Conservation (phyloP, 2,329 filamentous ascomycete species). For the Meredithiella fracta region DNA sequence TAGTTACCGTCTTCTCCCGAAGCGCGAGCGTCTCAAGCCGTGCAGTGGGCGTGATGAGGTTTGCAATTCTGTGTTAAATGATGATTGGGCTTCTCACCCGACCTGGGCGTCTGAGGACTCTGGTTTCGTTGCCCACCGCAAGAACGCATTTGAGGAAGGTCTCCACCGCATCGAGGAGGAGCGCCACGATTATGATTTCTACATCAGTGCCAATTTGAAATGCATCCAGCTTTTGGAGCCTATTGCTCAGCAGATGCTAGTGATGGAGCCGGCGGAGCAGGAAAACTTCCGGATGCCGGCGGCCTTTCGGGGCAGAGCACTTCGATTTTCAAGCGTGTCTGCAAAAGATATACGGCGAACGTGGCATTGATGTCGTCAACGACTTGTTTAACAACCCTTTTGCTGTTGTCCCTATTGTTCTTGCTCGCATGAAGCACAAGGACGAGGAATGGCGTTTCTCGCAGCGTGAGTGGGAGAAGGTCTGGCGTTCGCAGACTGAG, state of each 20-base stretch:
- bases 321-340: constrained; percentile 89
- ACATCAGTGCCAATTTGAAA: constrained; percentile 86
- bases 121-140: constrained; percentile 91
- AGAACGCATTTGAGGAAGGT: constrained; percentile 88
- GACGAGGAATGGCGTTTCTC: constrained; percentile 96
- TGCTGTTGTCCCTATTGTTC: constrained; percentile 71
- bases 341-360: constrained; percentile 96
- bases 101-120: constrained; percentile 98
- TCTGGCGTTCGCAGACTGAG: constrained; percentile 92
- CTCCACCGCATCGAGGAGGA: constrained; percentile 95
- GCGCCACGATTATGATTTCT: constrained; percentile 95
- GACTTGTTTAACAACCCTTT: constrained; percentile 75
- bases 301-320: constrained; percentile 85
- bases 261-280: constrained; percentile 58
- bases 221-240: constrained; percentile 94
- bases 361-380: constrained; percentile 68
- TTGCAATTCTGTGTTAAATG: constrained; percentile 83
- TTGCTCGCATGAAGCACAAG: constrained; percentile 85
- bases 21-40: constrained; percentile 74
- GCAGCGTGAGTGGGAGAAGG: constrained; percentile 95
- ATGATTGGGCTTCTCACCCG: constrained; percentile 96
- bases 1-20: constrained; percentile 83
- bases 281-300: constrained; percentile 61
- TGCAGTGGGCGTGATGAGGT: constrained; percentile 92
- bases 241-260: constrained; percentile 75